Base-by-base conservation (phyloP, 306 rosid genomes). In the Alnus rubra region DNA sequence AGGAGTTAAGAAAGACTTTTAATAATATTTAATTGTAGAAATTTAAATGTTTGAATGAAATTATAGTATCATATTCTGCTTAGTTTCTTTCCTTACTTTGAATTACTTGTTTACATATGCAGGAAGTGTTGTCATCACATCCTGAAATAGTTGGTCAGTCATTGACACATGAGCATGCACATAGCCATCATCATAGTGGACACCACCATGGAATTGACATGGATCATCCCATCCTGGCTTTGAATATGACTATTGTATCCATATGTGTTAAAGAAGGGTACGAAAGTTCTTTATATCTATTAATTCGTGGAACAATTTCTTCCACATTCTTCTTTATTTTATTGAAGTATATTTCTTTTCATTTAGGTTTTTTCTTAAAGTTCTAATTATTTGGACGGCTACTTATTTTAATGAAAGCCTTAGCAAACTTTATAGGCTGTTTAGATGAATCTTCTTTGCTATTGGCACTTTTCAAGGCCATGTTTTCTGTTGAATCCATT, bases 251-350 rank as follows among this genome's bases (percentile, higher is more conserved):
- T 65, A 82, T 95, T 71, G 71, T 90, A 82, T 92, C 97, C 9
- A 91, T 95, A 78, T 63, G 87, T 64, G 44, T 90, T 73, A 95
- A 95, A 84, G 98, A 95, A 86, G 97, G 98, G 98, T 95, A 92
- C 76, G 58, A 48, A 74, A 45, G 59, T 69, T 82, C 45, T 74
- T 71, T 47, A 65, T 45, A 52, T 75, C 64, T 76, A 48, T 42
- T 76, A 78, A 75, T 64, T 7, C 13, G 68, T 60, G 1, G 18
- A 54, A 64, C 60, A 51, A 16, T 45, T 75, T 76, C 77, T 47
- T 59, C 30, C 14, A 47, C 63, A 68, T 81, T 13, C 39, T 19
- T 54, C 54, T 63, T 28, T 74, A 78, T 55, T 82, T 39, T 69
- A 39, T 71, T 48, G 31, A 62, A 42, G 47, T 70, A 28, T 44